Conservation (phyloP, 1,139 yeast genomes). For the Blastobotrys persicus region DNA sequence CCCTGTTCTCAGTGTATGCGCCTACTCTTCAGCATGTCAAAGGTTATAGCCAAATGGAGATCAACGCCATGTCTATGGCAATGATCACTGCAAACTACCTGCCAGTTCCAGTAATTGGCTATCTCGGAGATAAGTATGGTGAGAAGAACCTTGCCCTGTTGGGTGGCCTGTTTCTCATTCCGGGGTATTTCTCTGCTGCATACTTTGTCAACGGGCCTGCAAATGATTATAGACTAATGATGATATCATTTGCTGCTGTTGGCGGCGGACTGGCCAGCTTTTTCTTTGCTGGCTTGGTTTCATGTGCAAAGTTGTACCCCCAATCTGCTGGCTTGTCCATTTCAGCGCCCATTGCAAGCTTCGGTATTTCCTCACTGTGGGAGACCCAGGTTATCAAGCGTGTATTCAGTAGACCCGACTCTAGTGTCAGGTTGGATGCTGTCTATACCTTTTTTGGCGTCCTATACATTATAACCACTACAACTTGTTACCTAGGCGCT, state of each 20-base stretch:
- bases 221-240: constrained; percentile 19
- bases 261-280: constrained; percentile 82
- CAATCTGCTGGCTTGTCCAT: constrained; percentile 74
- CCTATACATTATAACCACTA: constrained; percentile 36
- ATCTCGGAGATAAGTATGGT: constrained; percentile 80
- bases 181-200: constrained; percentile 63
- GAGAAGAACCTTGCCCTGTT: constrained; percentile 69
- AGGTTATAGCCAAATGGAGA: constrained; percentile 64
- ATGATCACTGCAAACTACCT: constrained; percentile 82
- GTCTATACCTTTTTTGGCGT: constrained; percentile 60
- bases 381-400: constrained; percentile 39
- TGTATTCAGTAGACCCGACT: constrained; percentile 38
- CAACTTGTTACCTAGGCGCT: constrained; percentile 31
- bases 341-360: constrained; percentile 82
- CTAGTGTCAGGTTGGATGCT: constrained; percentile 39
- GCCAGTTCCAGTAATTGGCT: constrained; percentile 79
- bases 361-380: constrained; percentile 74
- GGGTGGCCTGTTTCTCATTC: constrained; percentile 63
- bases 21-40: constrained; percentile 59
- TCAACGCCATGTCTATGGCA: constrained; percentile 73
- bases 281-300: constrained; percentile 71
- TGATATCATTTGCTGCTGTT: constrained; percentile 49
- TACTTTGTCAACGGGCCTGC: constrained; percentile 19
- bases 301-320: constrained; percentile 83
- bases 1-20: constrained; percentile 76